Percentiles rank a stretch among this genome's conserved stretches.
Conservation (phyloP, 2,329 filamentous ascomycete species). For the Didymella pinodella region DNA sequence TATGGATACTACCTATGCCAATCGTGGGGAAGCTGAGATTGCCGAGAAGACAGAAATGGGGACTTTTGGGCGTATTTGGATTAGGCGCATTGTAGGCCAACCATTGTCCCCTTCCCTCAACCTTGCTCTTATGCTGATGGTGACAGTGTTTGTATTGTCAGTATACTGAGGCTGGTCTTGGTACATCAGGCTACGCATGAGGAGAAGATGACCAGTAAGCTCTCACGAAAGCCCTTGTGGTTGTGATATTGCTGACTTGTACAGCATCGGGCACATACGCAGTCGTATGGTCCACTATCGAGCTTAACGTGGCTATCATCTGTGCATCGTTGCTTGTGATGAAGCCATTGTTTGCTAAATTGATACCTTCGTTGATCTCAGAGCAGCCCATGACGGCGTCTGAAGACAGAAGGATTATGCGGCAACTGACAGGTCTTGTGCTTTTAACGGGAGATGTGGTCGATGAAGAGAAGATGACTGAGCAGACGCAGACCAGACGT, state of each 20-base stretch:
- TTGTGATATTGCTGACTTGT: too few species aligned
- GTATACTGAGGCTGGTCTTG: constrained; percentile 40
- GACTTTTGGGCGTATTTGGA: constrained; percentile 46
- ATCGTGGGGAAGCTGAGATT: constrained; percentile 42
- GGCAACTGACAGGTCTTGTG: constrained; percentile 24
- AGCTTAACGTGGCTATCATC: constrained; percentile 56
- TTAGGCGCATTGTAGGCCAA: constrained; percentile 41
- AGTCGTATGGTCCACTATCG: constrained; percentile 52
- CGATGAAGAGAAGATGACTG: background rate
- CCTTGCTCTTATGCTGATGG: background rate
- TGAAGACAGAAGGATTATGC: constrained; percentile 24
- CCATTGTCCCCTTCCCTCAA: background rate
- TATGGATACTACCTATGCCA: constrained; percentile 45
- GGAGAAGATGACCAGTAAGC: constrained; percentile 37
- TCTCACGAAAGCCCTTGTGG: too few species aligned
- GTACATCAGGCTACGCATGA: constrained; percentile 31
- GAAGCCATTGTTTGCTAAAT: constrained; percentile 51
- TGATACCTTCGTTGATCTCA: constrained; percentile 45
- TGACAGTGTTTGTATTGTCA: constrained; percentile 37
- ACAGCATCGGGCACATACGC: constrained; percentile 51
- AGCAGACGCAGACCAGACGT: background rate
- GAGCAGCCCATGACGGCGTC: constrained; percentile 28
- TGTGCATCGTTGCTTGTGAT: constrained; percentile 56
- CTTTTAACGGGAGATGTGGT: background rate
- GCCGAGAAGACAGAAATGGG: constrained; percentile 43